phyloP scores from a whole-genome alignment of 73 alveolate genomes.

The Symbiodinium pilosum region DNA sequence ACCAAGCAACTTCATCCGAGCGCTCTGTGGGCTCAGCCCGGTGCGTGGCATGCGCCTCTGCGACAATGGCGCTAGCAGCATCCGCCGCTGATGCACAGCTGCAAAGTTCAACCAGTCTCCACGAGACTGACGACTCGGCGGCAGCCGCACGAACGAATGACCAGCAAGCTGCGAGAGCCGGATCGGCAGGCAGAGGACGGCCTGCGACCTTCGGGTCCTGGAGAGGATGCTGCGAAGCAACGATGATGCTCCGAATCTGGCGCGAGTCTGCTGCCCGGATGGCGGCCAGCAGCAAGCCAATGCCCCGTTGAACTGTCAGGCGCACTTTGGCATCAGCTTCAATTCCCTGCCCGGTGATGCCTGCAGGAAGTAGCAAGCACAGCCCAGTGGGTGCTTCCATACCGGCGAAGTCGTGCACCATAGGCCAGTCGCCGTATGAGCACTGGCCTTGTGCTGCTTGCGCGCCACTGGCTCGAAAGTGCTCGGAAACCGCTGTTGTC shows the following conservation, averaged over 20 bases:
- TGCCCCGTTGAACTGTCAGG: conserved; percentile 42
- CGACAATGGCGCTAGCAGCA: conserved; percentile 49
- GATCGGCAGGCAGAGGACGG: conserved; percentile 12
- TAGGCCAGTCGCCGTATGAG: conserved; percentile 25
- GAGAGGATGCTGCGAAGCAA: conserved; percentile 39
- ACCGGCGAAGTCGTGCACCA: conserved; percentile 28
- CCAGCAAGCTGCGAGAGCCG: conserved; percentile 71
- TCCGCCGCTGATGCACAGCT: conserved; percentile 46
- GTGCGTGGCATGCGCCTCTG: conserved; percentile 41
- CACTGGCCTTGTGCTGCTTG: conserved; percentile 42
- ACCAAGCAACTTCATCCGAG: conserved; percentile 69
- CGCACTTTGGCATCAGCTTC: conserved; percentile 52
- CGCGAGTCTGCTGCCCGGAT: conserved; percentile 45
- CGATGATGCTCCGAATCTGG: conserved; percentile 45
- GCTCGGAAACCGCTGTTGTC: conserved; percentile 5
- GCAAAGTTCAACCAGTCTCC: conserved; percentile 73
- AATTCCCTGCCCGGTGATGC: conserved; percentile 12
- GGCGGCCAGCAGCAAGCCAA: conserved; percentile 15
- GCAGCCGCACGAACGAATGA: conserved; percentile 59
- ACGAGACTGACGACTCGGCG: conserved; percentile 29
- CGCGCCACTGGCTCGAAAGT: conserved; percentile 4
- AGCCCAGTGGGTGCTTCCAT: conserved; percentile 39
- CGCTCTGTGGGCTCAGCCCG: background rate
- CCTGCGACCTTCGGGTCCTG: background rate
- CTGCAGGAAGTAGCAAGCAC: conserved; percentile 36